Conservation (phyloP, 2,329 filamentous ascomycete genomes). For the Colletotrichum lindemuthianum region DNA sequence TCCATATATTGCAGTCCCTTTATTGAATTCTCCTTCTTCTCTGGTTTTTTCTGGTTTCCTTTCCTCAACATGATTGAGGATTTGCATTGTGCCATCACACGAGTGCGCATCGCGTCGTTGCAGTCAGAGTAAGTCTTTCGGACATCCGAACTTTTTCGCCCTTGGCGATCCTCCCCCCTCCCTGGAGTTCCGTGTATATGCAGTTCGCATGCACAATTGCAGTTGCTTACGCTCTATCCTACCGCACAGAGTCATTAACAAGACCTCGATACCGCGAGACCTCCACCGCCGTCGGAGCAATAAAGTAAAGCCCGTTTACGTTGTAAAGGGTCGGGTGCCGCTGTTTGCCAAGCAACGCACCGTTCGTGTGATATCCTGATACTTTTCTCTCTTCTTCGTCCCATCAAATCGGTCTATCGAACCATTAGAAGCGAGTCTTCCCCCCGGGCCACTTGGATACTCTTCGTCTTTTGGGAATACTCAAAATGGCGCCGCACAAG, state of each 20-base stretch:
- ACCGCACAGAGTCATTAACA: constrained; percentile 23
- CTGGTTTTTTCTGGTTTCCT: not conserved
- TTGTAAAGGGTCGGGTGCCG: constrained; percentile 38
- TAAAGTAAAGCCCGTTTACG: constrained; percentile 40
- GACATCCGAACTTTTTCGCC: not conserved
- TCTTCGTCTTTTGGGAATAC: too few species aligned
- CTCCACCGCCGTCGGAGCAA: constrained; percentile 41
- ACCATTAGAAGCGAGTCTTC: too few species aligned
- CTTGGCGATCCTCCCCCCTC: not conserved
- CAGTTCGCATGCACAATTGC: too few species aligned
- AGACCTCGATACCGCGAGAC: constrained; percentile 3
- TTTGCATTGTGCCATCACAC: constrained; percentile 53
- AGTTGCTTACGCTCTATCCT: not conserved
- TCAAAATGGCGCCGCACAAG: constrained; percentile 45
- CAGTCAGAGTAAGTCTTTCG: constrained; percentile 55
- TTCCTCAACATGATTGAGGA: constrained; percentile 49
- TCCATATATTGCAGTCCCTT: too few species aligned
- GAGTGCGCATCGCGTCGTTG: constrained; percentile 59
- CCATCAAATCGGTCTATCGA: too few species aligned
- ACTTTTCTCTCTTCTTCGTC: not conserved
- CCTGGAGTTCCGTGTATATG: too few species aligned
- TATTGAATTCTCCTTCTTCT: too few species aligned
- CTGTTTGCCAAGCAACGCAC: constrained; percentile 47
- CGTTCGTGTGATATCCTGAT: constrained; percentile 40
- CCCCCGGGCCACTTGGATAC: too few species aligned